Base-by-base conservation (phyloP, 305 asterid genomes). In the Solanum hybrid region DNA sequence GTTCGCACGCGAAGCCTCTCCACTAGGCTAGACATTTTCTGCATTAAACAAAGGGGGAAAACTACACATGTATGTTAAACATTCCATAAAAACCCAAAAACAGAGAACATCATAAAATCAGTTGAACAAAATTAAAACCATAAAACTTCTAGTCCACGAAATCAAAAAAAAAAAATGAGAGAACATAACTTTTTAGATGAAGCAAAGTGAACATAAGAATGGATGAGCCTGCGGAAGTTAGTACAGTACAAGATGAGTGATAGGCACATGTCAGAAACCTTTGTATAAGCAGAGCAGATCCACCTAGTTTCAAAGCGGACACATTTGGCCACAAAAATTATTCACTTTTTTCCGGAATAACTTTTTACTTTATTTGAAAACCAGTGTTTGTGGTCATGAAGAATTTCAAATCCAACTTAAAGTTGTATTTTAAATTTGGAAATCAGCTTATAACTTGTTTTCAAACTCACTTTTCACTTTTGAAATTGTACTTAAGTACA, bases 1-100 rank as follows among this genome's bases (percentile, higher is more conserved):
- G 99, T 95, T 79, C 99, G 96, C 89, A 91, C 96, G 76, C 99
- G 96, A 69, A 97, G 95, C 93, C 99, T 93, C 96, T 97, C 99
- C 90, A 93, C 99, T 92, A 97, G 93, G 90, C 99, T 97, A 78
- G 98, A 89, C 99, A 96, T 96, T 88, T 88, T 10, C 81, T 85
- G 87, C 87, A 85, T 85, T 85, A 56, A 85, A 82, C 10, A 45
- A 27, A 27, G 8, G 36, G 37, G 11, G 64, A 3, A 45, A 29
- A 29, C 19, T 45, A 42, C 38, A 72, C 87, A 27, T 27, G 26
- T 19, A 29, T n/a, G 87, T 51, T 82, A 82, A 45, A 82, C 40
- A 45, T 78, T 78, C 87, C 19, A 82, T 10, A 82, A 32, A 32
- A 32, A 51, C 19, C 40, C 27, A 11, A 78, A 36, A 36, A 37